Evolutionary conservation across 257 asterid genomes (phyloP).

Genomic region (Lithospermum erythrorhizon): DNA sequence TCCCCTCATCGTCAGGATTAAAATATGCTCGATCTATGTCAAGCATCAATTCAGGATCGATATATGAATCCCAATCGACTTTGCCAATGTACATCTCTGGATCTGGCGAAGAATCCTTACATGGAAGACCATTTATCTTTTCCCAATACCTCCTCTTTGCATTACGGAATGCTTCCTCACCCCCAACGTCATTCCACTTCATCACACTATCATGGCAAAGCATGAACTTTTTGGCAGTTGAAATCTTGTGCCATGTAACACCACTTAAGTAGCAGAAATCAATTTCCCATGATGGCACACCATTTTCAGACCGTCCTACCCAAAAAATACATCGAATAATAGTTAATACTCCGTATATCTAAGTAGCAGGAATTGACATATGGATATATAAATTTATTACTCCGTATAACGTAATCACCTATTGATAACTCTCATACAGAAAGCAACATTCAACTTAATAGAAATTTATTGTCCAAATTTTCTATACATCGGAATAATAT

Average conservation of each 20-base stretch:
- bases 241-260: slow-evolving; percentile 63
- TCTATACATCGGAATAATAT: too few relatives aligned
- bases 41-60: slow-evolving; percentile 56
- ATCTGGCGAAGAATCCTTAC: slow-evolving; percentile 51
- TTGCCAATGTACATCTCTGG: slow-evolving; percentile 48
- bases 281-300: slow-evolving; percentile 70
- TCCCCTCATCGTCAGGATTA: slow-evolving; percentile 44
- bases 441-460: too few relatives aligned
- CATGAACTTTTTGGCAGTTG: slow-evolving; percentile 60
- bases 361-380: slow-evolving; percentile 9
- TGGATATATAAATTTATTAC: too few relatives aligned
- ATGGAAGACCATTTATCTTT: slow-evolving; percentile 39
- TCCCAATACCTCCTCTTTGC: slow-evolving; percentile 75
- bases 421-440: too few relatives aligned
- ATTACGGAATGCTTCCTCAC: slow-evolving; percentile 52
- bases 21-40: slow-evolving; percentile 54
- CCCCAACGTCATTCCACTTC: slow-evolving; percentile 78
- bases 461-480: too few relatives aligned
- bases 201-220: slow-evolving; percentile 52
- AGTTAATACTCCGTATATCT: too few relatives aligned
- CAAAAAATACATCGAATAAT: slow-evolving; percentile 15
- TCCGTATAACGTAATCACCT: too few relatives aligned
- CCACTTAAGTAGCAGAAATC: slow-evolving; percentile 55
- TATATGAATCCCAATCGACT: slow-evolving; percentile 63
- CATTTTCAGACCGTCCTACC: slow-evolving; percentile 15